Percentiles rank a stretch among this genome's conserved stretches.
phyloP scores from a whole-genome alignment of 169 alveolate genomes.

The Eimeria acervulina region DNA sequence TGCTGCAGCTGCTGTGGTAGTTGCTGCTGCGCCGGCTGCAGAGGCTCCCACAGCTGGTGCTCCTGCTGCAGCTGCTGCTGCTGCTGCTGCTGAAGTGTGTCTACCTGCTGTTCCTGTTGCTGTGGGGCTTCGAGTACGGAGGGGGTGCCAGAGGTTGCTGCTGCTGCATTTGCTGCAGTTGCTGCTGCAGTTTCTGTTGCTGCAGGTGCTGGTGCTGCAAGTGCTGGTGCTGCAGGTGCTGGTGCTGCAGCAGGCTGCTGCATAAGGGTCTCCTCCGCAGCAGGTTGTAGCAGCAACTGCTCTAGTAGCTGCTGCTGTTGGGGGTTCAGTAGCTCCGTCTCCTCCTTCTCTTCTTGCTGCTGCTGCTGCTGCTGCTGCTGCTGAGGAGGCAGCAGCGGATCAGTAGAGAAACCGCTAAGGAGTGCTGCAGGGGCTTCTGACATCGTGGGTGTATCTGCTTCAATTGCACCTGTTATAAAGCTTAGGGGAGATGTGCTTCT shows the following conservation, averaged over 20 bases:
- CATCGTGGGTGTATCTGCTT: neutral
- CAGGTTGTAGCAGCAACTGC: no score
- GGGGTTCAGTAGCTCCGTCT: no score
- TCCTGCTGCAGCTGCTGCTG: no score
- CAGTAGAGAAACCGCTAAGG: constrained; percentile 19
- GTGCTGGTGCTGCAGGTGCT: no score
- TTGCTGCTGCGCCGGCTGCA: no score
- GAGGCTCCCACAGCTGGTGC: no score
- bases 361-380: neutral
- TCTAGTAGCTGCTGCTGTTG: no score
- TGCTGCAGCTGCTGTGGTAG: no score
- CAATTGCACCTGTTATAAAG: neutral
- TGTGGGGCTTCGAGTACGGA: neutral
- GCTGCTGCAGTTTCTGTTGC: neutral
- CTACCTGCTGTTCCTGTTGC: no score
- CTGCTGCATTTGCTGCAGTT: neutral
- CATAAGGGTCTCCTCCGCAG: no score
- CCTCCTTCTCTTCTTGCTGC: neutral
- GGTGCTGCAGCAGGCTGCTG: no score
- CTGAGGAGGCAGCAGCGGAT: neutral
- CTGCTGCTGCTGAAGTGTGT: no score
- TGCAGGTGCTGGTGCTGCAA: neutral
- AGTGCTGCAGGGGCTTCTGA: neutral
- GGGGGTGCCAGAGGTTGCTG: neutral
- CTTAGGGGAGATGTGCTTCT: neutral